Evolutionary conservation across 2,329 filamentous ascomycete genomes (phyloP).

Genomic region (Leptographium radiaticola): DNA sequence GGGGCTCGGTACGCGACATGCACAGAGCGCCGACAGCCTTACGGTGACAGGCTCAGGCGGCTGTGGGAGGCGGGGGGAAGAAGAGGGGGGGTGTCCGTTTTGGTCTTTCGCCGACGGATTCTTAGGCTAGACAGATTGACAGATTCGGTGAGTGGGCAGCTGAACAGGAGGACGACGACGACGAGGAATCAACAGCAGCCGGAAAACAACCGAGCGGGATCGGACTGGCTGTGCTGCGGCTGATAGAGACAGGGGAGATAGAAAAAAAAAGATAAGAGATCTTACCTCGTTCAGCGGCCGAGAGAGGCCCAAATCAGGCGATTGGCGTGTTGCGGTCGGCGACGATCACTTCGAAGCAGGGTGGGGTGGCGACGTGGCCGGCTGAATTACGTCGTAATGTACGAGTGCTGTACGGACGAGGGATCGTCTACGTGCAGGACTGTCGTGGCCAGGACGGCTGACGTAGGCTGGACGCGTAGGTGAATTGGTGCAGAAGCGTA

Average conservation of each 20-base stretch:
- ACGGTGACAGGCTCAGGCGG: not conserved
- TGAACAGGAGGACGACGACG: not conserved
- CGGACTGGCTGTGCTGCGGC: no score
- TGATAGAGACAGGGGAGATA: not conserved
- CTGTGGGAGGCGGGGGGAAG: not conserved
- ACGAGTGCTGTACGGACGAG: no score
- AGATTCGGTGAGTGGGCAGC: no score
- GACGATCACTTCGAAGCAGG: no score
- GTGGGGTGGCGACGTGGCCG: no score
- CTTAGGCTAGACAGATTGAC: no score
- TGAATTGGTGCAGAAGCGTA: not conserved
- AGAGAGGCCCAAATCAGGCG: not conserved
- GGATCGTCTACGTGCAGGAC: no score
- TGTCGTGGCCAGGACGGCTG: not conserved
- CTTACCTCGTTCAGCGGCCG: not conserved
- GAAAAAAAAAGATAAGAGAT: not conserved
- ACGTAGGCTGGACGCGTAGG: not conserved
- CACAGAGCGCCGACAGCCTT: not conserved
- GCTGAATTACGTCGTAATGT: no score
- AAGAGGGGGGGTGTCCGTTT: not conserved
- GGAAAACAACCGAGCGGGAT: not conserved
- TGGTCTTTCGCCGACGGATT: no score
- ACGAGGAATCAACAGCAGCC: not conserved
- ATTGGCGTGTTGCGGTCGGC: no score
- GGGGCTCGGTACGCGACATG: no score